A percentile compares a stretch with the other conserved stretches of the same genome.
These are phyloP conservation scores for Obba rivulosa DNA, from an alignment of 768 basidiomycete species.

Conservation along the genomic window DNA sequence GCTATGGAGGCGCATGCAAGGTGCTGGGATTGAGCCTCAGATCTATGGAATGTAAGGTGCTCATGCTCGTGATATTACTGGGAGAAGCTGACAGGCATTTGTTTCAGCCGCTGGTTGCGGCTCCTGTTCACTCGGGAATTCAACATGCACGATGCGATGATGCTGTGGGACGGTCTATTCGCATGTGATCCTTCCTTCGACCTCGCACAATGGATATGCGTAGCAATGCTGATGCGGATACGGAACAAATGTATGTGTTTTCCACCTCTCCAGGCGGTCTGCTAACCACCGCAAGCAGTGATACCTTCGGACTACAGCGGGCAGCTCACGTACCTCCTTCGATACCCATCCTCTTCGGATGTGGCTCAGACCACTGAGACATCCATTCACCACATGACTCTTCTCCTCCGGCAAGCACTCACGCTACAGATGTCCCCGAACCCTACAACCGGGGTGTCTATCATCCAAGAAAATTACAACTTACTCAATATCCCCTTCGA, in stretches of 20 bases:
- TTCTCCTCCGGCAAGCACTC: constrained; percentile 82
- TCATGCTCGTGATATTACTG: neutral
- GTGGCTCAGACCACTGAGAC: constrained; percentile 8
- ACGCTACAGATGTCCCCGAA: constrained; percentile 71
- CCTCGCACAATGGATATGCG: constrained; percentile 80
- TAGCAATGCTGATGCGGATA: constrained; percentile 93
- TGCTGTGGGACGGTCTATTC: constrained; percentile 95
- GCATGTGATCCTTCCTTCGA: constrained; percentile 78
- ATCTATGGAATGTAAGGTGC: constrained; percentile 89
- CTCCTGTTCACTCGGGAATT: constrained; percentile 93
- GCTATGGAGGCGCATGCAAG: constrained; percentile 70
- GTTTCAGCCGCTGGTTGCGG: constrained; percentile 81
- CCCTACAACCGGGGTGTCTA: constrained; percentile 67
- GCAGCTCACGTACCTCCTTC: constrained; percentile 78
- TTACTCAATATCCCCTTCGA: constrained; percentile 69
- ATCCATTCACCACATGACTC: constrained; percentile 47
- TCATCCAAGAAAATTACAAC: constrained; percentile 80
- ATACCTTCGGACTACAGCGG: constrained; percentile 82
- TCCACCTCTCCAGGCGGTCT: too few species aligned
- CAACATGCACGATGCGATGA: constrained; percentile 70
- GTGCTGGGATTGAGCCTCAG: constrained; percentile 87
- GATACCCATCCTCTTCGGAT: constrained; percentile 60
- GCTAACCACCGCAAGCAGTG: constrained; percentile 40
- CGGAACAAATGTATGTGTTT: constrained; percentile 71
- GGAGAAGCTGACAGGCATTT: constrained; percentile 9